phyloP scores from a whole-genome alignment of 176 grass and related monocot genomes.

The Stipa capillata region DNA sequence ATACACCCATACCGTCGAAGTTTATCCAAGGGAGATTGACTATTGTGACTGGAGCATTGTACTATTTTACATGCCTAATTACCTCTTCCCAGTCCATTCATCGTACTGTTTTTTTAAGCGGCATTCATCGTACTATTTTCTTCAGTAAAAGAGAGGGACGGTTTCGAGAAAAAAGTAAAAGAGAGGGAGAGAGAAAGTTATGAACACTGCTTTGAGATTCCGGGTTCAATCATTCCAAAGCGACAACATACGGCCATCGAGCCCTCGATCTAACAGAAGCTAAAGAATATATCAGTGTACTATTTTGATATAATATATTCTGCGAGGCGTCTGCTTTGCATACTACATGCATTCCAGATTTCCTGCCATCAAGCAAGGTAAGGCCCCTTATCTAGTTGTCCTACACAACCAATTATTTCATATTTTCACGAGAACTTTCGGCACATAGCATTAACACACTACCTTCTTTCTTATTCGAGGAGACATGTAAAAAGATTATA shows the following conservation, averaged over 20 bases:
- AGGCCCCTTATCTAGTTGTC: background rate
- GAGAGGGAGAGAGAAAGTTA: too few relatives aligned
- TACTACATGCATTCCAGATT: background rate
- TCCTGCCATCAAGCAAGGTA: background rate
- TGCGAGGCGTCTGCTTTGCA: background rate
- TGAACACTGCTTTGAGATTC: conserved; percentile 18
- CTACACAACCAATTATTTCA: background rate
- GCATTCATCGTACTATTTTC: too few relatives aligned
- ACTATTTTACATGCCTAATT: background rate
- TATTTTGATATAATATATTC: conserved; percentile 11
- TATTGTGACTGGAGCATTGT: too few relatives aligned
- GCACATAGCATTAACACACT: background rate
- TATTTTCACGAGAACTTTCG: background rate
- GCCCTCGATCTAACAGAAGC: conserved; percentile 4
- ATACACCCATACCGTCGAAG: too few relatives aligned
- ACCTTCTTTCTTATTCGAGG: background rate
- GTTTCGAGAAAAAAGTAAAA: too few relatives aligned
- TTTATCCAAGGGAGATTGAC: too few relatives aligned
- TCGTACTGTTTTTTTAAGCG: background rate
- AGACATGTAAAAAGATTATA: background rate
- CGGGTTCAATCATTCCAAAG: conserved; percentile 35
- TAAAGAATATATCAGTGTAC: conserved; percentile 37
- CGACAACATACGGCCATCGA: conserved; percentile 35
- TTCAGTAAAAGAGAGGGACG: too few relatives aligned
- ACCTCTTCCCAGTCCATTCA: background rate